These are phyloP conservation scores for Osmanthus fragrans DNA, from an alignment of 257 asterid species.

Conservation along the genomic window DNA sequence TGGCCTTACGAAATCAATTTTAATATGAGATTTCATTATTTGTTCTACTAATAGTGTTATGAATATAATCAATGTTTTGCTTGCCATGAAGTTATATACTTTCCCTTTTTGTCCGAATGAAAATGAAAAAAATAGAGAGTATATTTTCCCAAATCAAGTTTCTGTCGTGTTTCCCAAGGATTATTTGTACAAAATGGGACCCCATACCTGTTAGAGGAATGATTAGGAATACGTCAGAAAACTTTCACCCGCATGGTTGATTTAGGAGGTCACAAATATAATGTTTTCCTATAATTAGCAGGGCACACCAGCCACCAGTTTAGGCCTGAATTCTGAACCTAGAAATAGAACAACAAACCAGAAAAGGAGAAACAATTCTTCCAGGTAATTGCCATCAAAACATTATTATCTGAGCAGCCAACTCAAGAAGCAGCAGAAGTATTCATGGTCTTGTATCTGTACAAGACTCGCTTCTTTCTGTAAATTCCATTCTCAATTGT, in stretches of 20 bases:
- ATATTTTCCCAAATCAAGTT: neutral
- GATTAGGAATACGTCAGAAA: neutral
- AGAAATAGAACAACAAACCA: neutral
- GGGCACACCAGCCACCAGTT: neutral
- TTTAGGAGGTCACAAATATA: neutral
- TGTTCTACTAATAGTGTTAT: neutral
- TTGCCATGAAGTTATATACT: neutral
- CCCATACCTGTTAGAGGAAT: neutral
- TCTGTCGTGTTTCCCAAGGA: neutral
- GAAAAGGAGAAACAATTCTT: neutral
- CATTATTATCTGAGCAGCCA: neutral
- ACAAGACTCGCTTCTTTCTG: constrained; percentile 44
- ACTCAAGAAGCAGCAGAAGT: constrained; percentile 14
- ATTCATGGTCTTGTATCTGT: constrained; percentile 42
- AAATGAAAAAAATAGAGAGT: neutral
- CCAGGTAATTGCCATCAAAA: neutral
- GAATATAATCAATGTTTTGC: neutral
- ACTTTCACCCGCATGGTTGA: neutral
- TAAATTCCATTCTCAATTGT: constrained; percentile 53
- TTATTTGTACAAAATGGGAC: neutral
- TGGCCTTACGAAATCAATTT: neutral
- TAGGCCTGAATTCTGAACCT: neutral
- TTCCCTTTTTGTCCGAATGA: neutral
- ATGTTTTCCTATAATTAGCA: neutral
- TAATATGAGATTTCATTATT: neutral